Conservation (phyloP, 1,139 yeast species). For the Magnusiomyces magnusii region DNA sequence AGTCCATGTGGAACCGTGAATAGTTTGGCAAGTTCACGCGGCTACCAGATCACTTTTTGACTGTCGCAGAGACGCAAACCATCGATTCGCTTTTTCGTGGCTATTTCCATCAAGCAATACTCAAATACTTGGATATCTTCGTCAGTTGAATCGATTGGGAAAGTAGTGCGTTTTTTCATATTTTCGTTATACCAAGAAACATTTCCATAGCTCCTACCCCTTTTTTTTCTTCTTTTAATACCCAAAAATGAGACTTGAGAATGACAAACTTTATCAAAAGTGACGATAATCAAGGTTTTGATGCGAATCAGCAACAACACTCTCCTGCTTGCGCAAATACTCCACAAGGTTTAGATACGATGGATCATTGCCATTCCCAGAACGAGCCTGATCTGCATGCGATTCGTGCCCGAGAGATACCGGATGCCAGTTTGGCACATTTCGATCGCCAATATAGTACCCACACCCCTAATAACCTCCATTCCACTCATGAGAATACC, state of each 20-base stretch:
- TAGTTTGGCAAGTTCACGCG: no score
- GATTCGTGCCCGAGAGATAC: background rate
- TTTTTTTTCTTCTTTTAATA: background rate
- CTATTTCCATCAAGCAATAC: no score
- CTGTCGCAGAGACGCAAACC: no score
- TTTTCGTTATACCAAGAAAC: no score
- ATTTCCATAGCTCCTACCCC: no score
- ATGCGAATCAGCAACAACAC: background rate
- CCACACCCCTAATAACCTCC: background rate
- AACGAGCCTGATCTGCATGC: background rate
- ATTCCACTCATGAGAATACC: background rate
- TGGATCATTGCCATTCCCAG: background rate
- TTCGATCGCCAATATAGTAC: background rate
- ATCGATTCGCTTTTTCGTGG: no score
- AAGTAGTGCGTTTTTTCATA: no score
- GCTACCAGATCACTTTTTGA: no score
- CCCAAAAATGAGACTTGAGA: background rate
- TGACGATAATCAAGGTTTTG: background rate
- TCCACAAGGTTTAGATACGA: background rate
- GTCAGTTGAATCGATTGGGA: no score
- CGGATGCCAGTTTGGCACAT: background rate
- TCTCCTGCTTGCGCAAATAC: background rate
- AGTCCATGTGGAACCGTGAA: no score
- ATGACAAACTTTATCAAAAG: background rate
- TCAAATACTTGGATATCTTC: no score